Evolutionary conservation across 2,329 filamentous ascomycete genomes (phyloP).

Genomic region (Aschersonia sp.): DNA sequence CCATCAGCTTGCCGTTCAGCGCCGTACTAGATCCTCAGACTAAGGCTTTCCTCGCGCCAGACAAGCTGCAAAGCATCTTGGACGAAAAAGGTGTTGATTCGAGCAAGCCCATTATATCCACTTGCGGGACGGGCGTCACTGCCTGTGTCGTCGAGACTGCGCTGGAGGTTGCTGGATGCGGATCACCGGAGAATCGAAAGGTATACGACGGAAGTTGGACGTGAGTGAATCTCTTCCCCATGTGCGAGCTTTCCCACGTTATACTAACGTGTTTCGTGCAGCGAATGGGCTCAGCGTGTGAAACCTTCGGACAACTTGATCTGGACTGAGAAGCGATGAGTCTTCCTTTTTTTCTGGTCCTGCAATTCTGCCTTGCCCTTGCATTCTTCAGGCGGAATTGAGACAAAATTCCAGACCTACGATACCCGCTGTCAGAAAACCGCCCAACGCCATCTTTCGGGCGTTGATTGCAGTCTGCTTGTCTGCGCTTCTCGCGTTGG

Average conservation of each 20-base stretch:
- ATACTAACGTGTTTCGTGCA: constrained; percentile 11
- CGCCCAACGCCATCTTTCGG: too few relatives aligned
- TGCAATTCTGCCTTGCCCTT: background rate
- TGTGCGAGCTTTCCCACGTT: background rate
- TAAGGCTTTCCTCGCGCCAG: constrained; percentile 61
- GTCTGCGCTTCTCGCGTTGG: too few relatives aligned
- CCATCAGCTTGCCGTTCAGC: constrained; percentile 67
- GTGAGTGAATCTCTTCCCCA: constrained; percentile 37
- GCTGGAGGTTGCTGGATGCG: constrained; percentile 63
- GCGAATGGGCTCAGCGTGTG: constrained; percentile 54
- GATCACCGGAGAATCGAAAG: constrained; percentile 48
- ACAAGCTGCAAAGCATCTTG: constrained; percentile 63
- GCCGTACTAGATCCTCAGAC: constrained; percentile 69
- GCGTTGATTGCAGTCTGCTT: too few relatives aligned
- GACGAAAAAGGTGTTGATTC: constrained; percentile 67
- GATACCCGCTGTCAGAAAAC: too few relatives aligned
- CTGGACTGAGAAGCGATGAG: constrained; percentile 28
- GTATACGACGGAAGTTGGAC: constrained; percentile 98
- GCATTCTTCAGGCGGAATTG: background rate
- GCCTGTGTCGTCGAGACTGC: constrained; percentile 84
- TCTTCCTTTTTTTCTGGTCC: background rate
- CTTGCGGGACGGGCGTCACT: constrained; percentile 88
- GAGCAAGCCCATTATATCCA: constrained; percentile 67
- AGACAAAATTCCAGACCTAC: too few relatives aligned
- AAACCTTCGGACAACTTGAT: constrained; percentile 48